Evolutionary conservation across 257 asterid species (phyloP).

Genomic region (Solanum phureja): DNA sequence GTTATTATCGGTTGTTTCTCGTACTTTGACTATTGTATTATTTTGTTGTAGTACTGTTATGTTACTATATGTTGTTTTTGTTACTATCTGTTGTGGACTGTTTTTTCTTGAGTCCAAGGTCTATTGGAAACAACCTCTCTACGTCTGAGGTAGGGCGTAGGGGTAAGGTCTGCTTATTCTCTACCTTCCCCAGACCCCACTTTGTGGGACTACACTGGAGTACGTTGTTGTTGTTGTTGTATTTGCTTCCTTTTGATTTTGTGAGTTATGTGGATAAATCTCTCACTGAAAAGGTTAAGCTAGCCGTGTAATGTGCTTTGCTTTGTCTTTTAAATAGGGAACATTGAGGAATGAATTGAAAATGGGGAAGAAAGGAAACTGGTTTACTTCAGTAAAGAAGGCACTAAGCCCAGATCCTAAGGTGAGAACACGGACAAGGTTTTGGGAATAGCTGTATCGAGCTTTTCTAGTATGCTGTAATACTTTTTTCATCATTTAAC

Average conservation of each 20-base stretch:
- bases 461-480: background rate
- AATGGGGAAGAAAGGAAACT: conserved; percentile 86
- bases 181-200: background rate
- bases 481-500: background rate
- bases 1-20: background rate
- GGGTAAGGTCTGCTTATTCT: background rate
- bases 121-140: background rate
- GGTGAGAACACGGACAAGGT: conserved; percentile 38
- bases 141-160: background rate
- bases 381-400: conserved; percentile 87
- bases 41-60: background rate
- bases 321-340: conserved; percentile 2
- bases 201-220: background rate
- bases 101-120: background rate
- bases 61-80: background rate
- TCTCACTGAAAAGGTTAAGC: background rate
- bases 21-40: background rate
- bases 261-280: background rate
- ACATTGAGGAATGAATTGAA: conserved; percentile 36
- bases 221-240: background rate
- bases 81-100: background rate
- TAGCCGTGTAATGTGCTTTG: background rate
- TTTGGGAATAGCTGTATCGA: background rate
- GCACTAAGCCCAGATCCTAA: conserved; percentile 73
- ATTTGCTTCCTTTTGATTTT: background rate